These are phyloP conservation scores for Leccinum sublutescens DNA, from an alignment of 768 basidiomycete species.

Conservation along the genomic window DNA sequence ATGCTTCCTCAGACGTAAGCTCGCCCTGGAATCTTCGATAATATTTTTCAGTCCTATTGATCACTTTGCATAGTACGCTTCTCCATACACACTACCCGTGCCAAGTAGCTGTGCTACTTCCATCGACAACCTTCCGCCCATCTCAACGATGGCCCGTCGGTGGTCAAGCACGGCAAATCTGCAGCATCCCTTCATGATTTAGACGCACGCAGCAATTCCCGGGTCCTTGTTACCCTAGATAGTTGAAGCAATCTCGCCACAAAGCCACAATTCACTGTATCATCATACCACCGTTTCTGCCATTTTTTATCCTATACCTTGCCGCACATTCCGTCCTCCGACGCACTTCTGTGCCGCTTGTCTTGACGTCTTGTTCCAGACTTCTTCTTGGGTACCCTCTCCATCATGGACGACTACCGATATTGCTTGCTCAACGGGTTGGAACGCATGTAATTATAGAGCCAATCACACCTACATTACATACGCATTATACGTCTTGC, in stretches of 20 bases:
- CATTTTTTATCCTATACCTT: slow-evolving; percentile 15
- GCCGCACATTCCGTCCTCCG: background rate
- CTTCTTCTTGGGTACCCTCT: slow-evolving; percentile 32
- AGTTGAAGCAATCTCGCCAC: slow-evolving; percentile 6
- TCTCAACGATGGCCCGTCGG: slow-evolving; percentile 36
- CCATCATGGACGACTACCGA: slow-evolving; percentile 26
- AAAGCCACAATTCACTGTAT: slow-evolving; percentile 18
- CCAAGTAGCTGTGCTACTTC: slow-evolving; percentile 30
- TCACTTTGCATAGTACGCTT: slow-evolving; percentile 16
- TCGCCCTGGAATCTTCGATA: background rate
- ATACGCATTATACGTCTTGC: slow-evolving; percentile 25
- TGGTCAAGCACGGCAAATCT: slow-evolving; percentile 36
- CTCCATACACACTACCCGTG: slow-evolving; percentile 25
- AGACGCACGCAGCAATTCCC: slow-evolving; percentile 22
- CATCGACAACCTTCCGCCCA: slow-evolving; percentile 33
- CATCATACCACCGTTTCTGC: slow-evolving; percentile 1
- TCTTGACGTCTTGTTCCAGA: slow-evolving; percentile 31
- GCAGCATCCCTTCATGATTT: slow-evolving; percentile 35
- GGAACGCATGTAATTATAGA: slow-evolving; percentile 35
- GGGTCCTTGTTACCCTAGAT: slow-evolving; percentile 1
- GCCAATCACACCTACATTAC: slow-evolving; percentile 28
- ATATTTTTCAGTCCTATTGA: slow-evolving; percentile 7
- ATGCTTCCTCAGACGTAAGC: slow-evolving; percentile 28
- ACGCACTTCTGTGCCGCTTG: background rate
- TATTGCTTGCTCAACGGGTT: slow-evolving; percentile 25